A percentile compares a stretch with the other conserved stretches of the same genome.
These are phyloP conservation scores for Cordyceps cateniannulata DNA, from an alignment of 2,329 filamentous ascomycete species.

Conservation along the genomic window DNA sequence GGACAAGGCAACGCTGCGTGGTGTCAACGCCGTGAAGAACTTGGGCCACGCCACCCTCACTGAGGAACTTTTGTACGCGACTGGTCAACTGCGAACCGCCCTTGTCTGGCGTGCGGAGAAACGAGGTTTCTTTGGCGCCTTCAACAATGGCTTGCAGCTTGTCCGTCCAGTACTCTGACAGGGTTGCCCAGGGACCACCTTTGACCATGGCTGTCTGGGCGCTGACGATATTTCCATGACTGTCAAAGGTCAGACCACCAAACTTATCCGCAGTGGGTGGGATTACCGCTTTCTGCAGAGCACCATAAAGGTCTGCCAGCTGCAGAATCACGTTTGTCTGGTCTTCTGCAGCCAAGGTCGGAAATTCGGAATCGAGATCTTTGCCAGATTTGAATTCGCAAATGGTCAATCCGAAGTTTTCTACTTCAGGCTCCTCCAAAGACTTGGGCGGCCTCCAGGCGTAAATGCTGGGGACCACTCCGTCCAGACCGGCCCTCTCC, in stretches of 20 bases:
- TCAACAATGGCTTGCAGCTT: constrained; percentile 12
- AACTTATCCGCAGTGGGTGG: constrained; percentile 10
- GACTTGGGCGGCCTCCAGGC: constrained; percentile 15
- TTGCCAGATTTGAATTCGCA: constrained; percentile 20
- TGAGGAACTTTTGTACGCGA: constrained; percentile 15
- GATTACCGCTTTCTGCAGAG: constrained; percentile 15
- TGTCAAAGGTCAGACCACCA: constrained; percentile 18
- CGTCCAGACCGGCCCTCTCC: background rate
- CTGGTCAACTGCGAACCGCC: constrained; percentile 9
- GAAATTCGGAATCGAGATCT: constrained; percentile 17
- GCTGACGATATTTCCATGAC: constrained; percentile 14
- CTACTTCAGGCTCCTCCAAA: background rate
- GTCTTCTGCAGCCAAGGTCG: background rate
- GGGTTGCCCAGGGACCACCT: constrained; percentile 17
- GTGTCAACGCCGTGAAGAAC: constrained; percentile 13
- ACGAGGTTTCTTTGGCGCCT: constrained; percentile 8
- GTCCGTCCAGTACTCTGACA: constrained; percentile 14
- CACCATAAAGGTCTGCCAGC: constrained; percentile 17
- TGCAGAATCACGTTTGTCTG: constrained; percentile 16
- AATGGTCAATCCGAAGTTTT: constrained; percentile 19
- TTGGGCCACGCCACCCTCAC: background rate
- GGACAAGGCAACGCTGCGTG: constrained; percentile 15
- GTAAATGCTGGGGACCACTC: constrained; percentile 19
- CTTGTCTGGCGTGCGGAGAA: constrained; percentile 15
- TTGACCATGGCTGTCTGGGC: constrained; percentile 15